These are phyloP conservation scores for Ganoderma sp. DNA, from an alignment of 1,284 basidiomycete species.

Conservation along the genomic window DNA sequence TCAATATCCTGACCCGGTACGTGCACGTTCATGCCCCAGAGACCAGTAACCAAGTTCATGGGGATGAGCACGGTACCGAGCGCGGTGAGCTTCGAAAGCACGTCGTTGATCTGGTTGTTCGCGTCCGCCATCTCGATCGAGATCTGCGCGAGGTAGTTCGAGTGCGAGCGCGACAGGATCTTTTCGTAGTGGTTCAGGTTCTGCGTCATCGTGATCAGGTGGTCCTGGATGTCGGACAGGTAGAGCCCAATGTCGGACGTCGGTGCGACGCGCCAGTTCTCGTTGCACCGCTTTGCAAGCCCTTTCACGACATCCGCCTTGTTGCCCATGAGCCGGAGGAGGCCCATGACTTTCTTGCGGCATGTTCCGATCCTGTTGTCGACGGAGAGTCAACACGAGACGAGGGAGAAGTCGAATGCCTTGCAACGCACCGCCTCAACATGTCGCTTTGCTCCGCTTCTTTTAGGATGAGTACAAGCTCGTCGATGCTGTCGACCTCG, in stretches of 20 bases:
- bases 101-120: slow-evolving; percentile 99
- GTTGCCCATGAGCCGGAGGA: slow-evolving; percentile 95
- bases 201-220: slow-evolving; percentile 99
- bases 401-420: neutral
- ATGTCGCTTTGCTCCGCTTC: slow-evolving; percentile 84
- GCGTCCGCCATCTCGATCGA: slow-evolving; percentile 99
- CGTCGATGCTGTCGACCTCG: slow-evolving; percentile 99
- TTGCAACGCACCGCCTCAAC: slow-evolving; percentile 57
- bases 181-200: slow-evolving; percentile 99
- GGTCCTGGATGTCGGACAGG: slow-evolving; percentile 96
- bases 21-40: slow-evolving; percentile 93
- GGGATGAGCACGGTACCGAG: slow-evolving; percentile 97
- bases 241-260: slow-evolving; percentile 97
- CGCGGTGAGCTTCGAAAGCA: slow-evolving; percentile 97
- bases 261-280: slow-evolving; percentile 98
- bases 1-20: slow-evolving; percentile 82
- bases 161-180: slow-evolving; percentile 97
- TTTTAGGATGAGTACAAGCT: slow-evolving; percentile 96
- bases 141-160: slow-evolving; percentile 98
- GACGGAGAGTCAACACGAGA: neutral
- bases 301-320: slow-evolving; percentile 99
- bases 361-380: slow-evolving; percentile 88
- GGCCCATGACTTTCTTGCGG: slow-evolving; percentile 99
- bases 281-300: slow-evolving; percentile 96
- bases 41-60: slow-evolving; percentile 93